These are phyloP conservation scores for Xylaria sp. DNA, from an alignment of 2,329 filamentous ascomycete species.

Conservation along the genomic window DNA sequence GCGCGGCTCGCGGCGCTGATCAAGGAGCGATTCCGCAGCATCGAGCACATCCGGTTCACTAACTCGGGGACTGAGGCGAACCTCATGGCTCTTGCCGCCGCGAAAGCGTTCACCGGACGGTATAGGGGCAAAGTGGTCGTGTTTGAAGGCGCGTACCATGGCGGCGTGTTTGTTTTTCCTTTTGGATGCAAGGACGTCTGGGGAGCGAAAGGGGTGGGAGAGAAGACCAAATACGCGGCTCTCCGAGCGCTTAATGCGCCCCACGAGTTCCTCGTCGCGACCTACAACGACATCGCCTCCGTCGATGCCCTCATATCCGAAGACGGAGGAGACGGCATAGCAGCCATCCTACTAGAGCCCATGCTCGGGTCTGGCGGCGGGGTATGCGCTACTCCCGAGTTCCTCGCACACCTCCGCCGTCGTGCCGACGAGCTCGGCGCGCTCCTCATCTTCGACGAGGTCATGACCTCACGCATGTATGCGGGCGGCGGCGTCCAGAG, in stretches of 20 bases:
- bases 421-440: slow-evolving; percentile 60
- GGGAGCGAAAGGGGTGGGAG: neutral
- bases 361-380: slow-evolving; percentile 73
- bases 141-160: slow-evolving; percentile 38
- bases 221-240: slow-evolving; percentile 12
- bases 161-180: slow-evolving; percentile 33
- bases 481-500: slow-evolving; percentile 59
- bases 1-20: slow-evolving; percentile 29
- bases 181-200: slow-evolving; percentile 29
- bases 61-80: slow-evolving; percentile 40
- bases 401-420: slow-evolving; percentile 62
- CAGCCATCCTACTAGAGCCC: slow-evolving; percentile 72
- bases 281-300: slow-evolving; percentile 68
- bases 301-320: slow-evolving; percentile 55
- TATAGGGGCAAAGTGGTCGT: slow-evolving; percentile 29
- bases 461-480: slow-evolving; percentile 72
- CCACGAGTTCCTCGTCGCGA: slow-evolving; percentile 67
- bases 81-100: slow-evolving; percentile 34
- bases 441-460: slow-evolving; percentile 75
- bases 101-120: slow-evolving; percentile 33
- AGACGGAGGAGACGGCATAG: slow-evolving; percentile 56
- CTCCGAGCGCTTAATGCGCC: slow-evolving; percentile 34
- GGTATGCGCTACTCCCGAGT: slow-evolving; percentile 60
- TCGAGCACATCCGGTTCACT: slow-evolving; percentile 33
- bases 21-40: slow-evolving; percentile 26